Evolutionary conservation across 495 filamentous ascomycete genomes (phyloP), one percentile per base, ranked within the genome.

Genomic region (Penicillium taxi): DNA sequence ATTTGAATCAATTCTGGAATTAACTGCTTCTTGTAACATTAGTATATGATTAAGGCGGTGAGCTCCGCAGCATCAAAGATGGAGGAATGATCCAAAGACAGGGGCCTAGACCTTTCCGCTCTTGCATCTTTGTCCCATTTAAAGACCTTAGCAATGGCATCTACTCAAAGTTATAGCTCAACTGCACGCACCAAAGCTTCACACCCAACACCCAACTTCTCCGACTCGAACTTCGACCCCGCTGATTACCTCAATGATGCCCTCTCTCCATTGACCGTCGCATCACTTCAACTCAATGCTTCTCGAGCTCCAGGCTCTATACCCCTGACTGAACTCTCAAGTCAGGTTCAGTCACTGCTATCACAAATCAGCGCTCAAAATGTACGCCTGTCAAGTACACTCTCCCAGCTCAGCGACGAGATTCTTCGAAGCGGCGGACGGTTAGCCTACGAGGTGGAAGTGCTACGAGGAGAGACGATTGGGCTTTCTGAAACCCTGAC

Each of bases 371-470:
- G 82, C 47, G 82, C 89, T 8, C 87, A 94, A 55, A 91, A 85
- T 9, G 78, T 84, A 11, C 73, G 86, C 14, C 70, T 94, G 9
- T 86, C 89, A n/a, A 80, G 68, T 26, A 83, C 74, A 21, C 73
- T 98, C 16, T 94, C 86, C 20, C 80, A 83, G 39, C 69, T 96
- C 38, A 96, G 90, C 9, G 90, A 96, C 53, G 91, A 96, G 46
- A 96, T 98, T 41, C 68, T 98, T 13, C 77, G 91, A 30, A 81
- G 84, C 45, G 82, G 86, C 15, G 79, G 82, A 41, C 75, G 93
- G 7, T 68, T 98, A 14, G 85, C 88, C 17, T 98, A 98, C 59
- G 86, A 96, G 50, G 90, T 98, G 6, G 91, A 98, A 53, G 74
- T 96, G 6, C 61, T 98, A 6, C 79, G 88, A 5, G 89, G 89